Conservation (phyloP, 176 grass and related monocot genomes). For the Bothriochloa decipiens region DNA sequence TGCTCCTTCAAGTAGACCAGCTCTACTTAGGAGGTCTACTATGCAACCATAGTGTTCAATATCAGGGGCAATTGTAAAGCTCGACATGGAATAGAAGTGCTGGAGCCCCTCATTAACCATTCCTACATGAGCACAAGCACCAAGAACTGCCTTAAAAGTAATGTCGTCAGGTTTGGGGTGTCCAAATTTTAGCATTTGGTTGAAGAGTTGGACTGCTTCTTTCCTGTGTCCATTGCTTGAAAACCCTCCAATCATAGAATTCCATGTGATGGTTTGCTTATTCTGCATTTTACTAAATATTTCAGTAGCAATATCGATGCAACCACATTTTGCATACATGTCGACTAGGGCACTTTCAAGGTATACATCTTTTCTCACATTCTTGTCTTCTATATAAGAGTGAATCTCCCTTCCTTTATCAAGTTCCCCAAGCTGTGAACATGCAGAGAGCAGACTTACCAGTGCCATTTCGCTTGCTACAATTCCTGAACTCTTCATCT, state of each 20-base stretch:
- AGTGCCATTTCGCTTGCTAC: slow-evolving; percentile 70
- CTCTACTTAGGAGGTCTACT: slow-evolving; percentile 79
- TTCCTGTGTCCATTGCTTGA: slow-evolving; percentile 69
- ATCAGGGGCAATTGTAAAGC: slow-evolving; percentile 52
- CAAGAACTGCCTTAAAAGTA: slow-evolving; percentile 68
- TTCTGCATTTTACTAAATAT: slow-evolving; percentile 64
- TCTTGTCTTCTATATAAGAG: slow-evolving; percentile 67
- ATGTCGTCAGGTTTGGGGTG: slow-evolving; percentile 68
- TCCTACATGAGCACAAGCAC: slow-evolving; percentile 76
- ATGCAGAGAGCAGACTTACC: slow-evolving; percentile 78
- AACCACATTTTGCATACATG: slow-evolving; percentile 93
- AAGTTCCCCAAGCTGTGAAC: slow-evolving; percentile 76
- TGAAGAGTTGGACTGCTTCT: slow-evolving; percentile 62
- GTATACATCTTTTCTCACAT: slow-evolving; percentile 57
- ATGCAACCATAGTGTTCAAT: slow-evolving; percentile 79
- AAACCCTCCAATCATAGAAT: slow-evolving; percentile 82
- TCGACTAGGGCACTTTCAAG: slow-evolving; percentile 72
- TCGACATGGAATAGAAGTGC: slow-evolving; percentile 66
- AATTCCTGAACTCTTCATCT: slow-evolving; percentile 58
- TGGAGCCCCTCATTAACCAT: slow-evolving; percentile 64
- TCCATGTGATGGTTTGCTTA: slow-evolving; percentile 68
- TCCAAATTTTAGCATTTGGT: slow-evolving; percentile 56
- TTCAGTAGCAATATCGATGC: slow-evolving; percentile 55
- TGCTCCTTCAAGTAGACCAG: slow-evolving; percentile 74
- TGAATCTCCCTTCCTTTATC: slow-evolving; percentile 76